Conservation (phyloP, 345 rosid species). For the Melaleuca quinquenervia region DNA sequence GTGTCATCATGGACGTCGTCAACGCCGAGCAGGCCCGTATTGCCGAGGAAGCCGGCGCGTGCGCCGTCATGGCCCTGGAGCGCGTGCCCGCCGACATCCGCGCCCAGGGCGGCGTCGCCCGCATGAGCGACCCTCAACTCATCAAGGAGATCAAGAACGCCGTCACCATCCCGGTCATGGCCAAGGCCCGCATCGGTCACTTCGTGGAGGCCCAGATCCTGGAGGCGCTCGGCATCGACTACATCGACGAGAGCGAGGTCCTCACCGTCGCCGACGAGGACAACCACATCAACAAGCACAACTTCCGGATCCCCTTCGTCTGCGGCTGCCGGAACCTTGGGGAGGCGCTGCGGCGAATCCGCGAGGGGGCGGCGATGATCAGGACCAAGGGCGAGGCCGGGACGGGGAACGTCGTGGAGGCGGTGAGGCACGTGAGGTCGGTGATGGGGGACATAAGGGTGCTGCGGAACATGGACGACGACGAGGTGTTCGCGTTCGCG, state of each 20-base stretch:
- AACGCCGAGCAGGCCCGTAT: constrained; percentile 28
- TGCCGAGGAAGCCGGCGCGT: constrained; percentile 34
- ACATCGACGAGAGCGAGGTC: constrained; percentile 32
- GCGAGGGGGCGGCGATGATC: constrained; percentile 35
- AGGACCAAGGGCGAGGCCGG: constrained; percentile 35
- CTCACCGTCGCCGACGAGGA: constrained; percentile 21
- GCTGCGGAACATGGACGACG: constrained; percentile 28
- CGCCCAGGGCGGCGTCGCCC: constrained; percentile 30
- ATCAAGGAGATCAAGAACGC: constrained; percentile 25
- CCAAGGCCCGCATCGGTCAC: constrained; percentile 35
- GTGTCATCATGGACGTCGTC: constrained; percentile 34
- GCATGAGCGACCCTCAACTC: constrained; percentile 28
- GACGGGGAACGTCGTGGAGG: constrained; percentile 26
- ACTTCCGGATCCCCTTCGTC: constrained; percentile 29
- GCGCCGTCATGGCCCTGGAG: constrained; percentile 35
- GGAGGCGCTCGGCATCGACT: constrained; percentile 26
- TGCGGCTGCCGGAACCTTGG: constrained; percentile 35
- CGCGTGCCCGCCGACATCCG: constrained; percentile 34
- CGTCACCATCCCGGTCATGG: constrained; percentile 35
- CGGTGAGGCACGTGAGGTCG: constrained; percentile 28
- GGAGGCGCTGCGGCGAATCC: constrained; percentile 22
- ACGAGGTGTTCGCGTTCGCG: constrained; percentile 27
- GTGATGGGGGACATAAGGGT: constrained; percentile 26
- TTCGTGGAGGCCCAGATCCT: constrained; percentile 34
- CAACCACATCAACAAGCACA: constrained; percentile 31